Base-by-base conservation (phyloP, 257 asterid species). In the Cynanchum wilfordii region DNA sequence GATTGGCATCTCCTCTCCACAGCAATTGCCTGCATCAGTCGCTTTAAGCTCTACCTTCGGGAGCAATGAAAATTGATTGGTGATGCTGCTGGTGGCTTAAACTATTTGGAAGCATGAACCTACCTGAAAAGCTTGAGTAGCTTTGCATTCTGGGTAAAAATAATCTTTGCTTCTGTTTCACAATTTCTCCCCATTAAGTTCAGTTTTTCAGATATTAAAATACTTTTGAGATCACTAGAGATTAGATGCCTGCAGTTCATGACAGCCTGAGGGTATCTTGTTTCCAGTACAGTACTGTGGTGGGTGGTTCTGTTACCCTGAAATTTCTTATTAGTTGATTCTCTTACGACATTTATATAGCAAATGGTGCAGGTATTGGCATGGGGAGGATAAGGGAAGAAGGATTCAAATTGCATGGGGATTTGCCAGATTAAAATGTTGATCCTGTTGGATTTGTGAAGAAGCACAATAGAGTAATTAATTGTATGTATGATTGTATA, bases 1-100 rank as follows among this genome's bases (percentile, higher is more conserved):
- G 56, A 76, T 70, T 22, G 80, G 77, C 64, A 73, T 78, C 38
- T 75, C 84, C 75, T 87, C 99, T 40, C 96, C 99, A 62, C 95
- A 87, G 57, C 90, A 81, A 45, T 82, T 92, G 90, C 98, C 97
- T 70, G 80, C 90, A 57, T 50, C 91, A 8, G 76, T 82, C 40
- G 78, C 92, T 80, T 72, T 85, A 59, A 86, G 68, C 73, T 82
- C 96, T 10, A 82, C 95, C 72, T 92, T 95, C 65, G 99, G 89
- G 87, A 81, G 89, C 88, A 51, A 81, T 77, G 79, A 86, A 77
- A 88, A 83, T 49, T 81, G 95, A 94, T 69, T 78, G 45, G 29
- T 38, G 60, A 62, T 51, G 69, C 57, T n/a, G 2, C 10, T 42
- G 47, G 20, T 68, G 45, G 17, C 25, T 62, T 62, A n/a, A 62